Evolutionary conservation across 1,284 basidiomycete species (phyloP), one percentile per base, ranked within the genome.

Genomic region (Exobasidium cylindrosporum): DNA sequence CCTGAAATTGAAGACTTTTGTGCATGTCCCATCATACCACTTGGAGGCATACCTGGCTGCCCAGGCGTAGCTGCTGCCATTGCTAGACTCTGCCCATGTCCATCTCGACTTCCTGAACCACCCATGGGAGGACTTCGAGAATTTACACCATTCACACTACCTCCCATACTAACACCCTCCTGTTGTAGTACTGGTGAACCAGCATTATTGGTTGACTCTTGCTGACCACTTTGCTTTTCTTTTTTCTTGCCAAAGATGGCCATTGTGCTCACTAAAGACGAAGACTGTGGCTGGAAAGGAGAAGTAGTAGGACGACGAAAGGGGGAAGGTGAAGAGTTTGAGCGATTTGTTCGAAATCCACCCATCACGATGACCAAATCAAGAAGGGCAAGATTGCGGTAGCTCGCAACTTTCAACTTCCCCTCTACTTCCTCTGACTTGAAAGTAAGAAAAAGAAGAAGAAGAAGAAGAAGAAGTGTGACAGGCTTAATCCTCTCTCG

Each of bases 181-280:
- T 21, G 14, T 50, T 69, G 69, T 1, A 70, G 66, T n/a, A 61
- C 64, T 1, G 68, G 64, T 45, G 62, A 61, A 57, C 65, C 67
- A 54, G 66, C 63, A 54, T 60, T 58, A 59, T 64, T 65, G 50
- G 52, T 55, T 21, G 66, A 46, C 30, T 56, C 63, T 40, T 40
- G 35, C 47, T 31, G 24, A 7, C 24, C 47, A 56, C 69, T 66
- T 58, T 65, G 64, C 61, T 76, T 73, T 57, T 73, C 72, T 67
- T 74, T 76, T 59, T 71, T 71, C 66, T 76, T 76, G 62, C 74
- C 74, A 58, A 76, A 76, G 72, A 76, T 76, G 63, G 72, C 72
- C 74, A 76, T 76, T 57, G 23, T 49, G 40, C 26, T n/a, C n/a
- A n/a, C n/a, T n/a, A n/a, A n/a, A n/a, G n/a, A n/a, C n/a, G n/a